A percentile compares a stretch with the other conserved stretches of the same genome.
Evolutionary conservation across 2,329 filamentous ascomycete genomes (phyloP).

Genomic region (Colletotrichum sp.): DNA sequence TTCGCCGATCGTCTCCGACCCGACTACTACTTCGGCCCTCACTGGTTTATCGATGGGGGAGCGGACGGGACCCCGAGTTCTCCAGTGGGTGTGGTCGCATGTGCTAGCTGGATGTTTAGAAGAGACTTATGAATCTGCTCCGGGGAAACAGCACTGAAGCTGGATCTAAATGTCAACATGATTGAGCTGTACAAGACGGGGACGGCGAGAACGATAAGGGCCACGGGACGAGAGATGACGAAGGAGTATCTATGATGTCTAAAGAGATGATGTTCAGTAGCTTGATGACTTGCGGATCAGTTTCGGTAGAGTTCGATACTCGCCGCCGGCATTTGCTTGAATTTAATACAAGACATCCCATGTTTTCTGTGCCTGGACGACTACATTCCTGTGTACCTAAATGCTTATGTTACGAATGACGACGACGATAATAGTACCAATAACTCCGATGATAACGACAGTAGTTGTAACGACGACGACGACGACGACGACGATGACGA

Average conservation of each 20-base stretch:
- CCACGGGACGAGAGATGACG: neutral
- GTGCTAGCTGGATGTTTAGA: neutral
- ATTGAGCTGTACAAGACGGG: neutral
- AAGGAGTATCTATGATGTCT: rapidly evolving
- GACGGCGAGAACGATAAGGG: neutral
- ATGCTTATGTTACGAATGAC: no score
- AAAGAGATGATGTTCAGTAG: no score
- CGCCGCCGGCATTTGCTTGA: no score
- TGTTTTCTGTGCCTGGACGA: no score
- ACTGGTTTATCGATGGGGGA: neutral
- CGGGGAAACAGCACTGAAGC: neutral
- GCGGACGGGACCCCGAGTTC: neutral
- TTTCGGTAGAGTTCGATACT: no score
- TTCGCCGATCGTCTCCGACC: neutral
- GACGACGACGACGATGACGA: no score
- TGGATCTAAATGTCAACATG: neutral
- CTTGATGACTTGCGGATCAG: no score
- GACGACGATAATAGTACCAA: no score
- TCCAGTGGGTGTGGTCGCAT: neutral
- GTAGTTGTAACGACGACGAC: no score
- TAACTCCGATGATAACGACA: no score
- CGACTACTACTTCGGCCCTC: neutral
- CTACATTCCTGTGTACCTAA: no score
- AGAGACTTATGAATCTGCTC: neutral
- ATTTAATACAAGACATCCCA: no score